Conservation (phyloP, 768 basidiomycete species). For the Pleurotus cornucopiae region DNA sequence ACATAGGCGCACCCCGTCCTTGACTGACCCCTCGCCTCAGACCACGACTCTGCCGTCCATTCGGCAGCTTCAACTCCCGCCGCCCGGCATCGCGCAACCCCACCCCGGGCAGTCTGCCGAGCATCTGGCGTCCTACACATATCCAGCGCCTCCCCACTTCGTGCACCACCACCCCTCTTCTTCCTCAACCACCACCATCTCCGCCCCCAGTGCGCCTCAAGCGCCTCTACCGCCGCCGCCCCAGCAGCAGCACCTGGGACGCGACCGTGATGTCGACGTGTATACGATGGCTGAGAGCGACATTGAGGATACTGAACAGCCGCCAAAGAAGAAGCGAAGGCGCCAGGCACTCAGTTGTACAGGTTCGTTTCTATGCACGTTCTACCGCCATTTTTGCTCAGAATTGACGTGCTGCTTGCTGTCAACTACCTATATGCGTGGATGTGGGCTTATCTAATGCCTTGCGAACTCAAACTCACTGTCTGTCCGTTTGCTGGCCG, state of each 20-base stretch:
- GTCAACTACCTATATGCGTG: slow-evolving; percentile 12
- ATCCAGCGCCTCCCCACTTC: slow-evolving; percentile 22
- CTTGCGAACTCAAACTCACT: slow-evolving; percentile 10
- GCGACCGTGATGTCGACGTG: slow-evolving; percentile 24
- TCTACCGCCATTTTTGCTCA: slow-evolving; percentile 17
- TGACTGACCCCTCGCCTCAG: slow-evolving; percentile 19
- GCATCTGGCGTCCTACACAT: slow-evolving; percentile 15
- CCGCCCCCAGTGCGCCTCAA: background rate
- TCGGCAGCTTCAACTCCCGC: slow-evolving; percentile 59
- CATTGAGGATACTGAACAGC: slow-evolving; percentile 49
- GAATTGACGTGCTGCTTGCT: slow-evolving; percentile 17
- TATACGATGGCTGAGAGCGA: slow-evolving; percentile 50
- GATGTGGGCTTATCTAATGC: slow-evolving; percentile 18
- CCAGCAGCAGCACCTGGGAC: slow-evolving; percentile 14
- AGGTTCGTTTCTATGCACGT: slow-evolving; percentile 42
- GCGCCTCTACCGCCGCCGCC: slow-evolving; percentile 14
- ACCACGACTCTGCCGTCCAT: slow-evolving; percentile 58
- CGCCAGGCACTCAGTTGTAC: slow-evolving; percentile 84
- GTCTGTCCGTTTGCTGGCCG: slow-evolving; percentile 3
- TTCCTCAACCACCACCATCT: slow-evolving; percentile 6
- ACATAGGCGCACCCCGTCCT: slow-evolving; percentile 17
- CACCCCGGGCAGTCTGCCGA: slow-evolving; percentile 12
- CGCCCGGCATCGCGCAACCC: slow-evolving; percentile 36
- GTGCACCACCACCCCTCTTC: slow-evolving; percentile 16
- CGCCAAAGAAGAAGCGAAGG: slow-evolving; percentile 79